Evolutionary conservation across 2,329 filamentous ascomycete genomes (phyloP).

Genomic region (Fusarium sp.): DNA sequence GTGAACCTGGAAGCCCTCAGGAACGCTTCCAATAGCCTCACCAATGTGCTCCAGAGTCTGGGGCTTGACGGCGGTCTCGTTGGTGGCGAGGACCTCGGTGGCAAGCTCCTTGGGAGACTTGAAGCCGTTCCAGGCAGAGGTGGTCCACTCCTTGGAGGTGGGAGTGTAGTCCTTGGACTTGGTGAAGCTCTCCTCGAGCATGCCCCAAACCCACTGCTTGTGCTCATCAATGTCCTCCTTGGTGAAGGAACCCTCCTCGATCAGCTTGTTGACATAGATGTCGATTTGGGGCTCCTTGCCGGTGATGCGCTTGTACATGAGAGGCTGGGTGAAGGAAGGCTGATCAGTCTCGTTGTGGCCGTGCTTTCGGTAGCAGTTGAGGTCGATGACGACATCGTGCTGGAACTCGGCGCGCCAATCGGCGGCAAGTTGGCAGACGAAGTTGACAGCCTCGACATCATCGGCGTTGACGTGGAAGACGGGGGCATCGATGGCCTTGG

Average conservation of each 20-base stretch:
- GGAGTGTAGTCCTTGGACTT: conserved; percentile 98
- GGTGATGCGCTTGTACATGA: conserved; percentile 99
- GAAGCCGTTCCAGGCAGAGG: conserved; percentile 99
- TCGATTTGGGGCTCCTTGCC: conserved; percentile 87
- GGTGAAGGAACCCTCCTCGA: conserved; percentile 93
- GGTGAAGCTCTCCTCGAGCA: conserved; percentile 97
- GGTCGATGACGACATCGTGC: conserved; percentile 96
- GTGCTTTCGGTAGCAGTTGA: conserved; percentile 99
- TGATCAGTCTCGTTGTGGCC: conserved; percentile 99
- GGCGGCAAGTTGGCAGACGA: conserved; percentile 94
- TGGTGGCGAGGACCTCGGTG: conserved; percentile 91
- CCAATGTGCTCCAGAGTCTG: conserved; percentile 85
- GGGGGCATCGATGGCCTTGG: conserved; percentile 97
- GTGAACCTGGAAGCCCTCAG: conserved; percentile 90
- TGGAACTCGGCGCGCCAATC: conserved; percentile 99
- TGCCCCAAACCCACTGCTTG: conserved; percentile 99
- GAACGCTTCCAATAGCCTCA: conserved; percentile 79
- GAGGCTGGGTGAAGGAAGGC: conserved; percentile 98
- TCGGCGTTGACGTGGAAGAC: conserved; percentile 99
- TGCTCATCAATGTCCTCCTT: conserved; percentile 99
- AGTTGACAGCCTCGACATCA: conserved; percentile 98
- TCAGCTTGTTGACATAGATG: conserved; percentile 90
- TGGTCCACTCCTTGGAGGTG: conserved; percentile 97
- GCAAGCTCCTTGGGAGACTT: conserved; percentile 98
- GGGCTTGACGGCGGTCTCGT: conserved; percentile 82